Percentiles rank a stretch among this genome's conserved stretches.
phyloP scores from a whole-genome alignment of 1,284 basidiomycete genomes.

The Ganoderma resinaceum region DNA sequence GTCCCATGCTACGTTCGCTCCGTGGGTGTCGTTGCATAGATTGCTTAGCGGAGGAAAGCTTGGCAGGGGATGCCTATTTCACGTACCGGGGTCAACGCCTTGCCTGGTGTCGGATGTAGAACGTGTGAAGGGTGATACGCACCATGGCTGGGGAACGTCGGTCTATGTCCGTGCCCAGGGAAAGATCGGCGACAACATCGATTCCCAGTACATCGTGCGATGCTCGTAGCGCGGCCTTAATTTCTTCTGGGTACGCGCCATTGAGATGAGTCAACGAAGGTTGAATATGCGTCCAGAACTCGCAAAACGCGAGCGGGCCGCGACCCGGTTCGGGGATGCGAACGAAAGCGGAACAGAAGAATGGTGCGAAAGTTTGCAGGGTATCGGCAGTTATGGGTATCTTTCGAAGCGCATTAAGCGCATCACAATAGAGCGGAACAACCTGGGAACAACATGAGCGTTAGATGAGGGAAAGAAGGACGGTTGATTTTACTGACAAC shows the following conservation, averaged over 20 bases:
- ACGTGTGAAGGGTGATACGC: slow-evolving; percentile 1
- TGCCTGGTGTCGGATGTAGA: no score
- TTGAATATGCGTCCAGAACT: slow-evolving; percentile 29
- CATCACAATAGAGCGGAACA: slow-evolving; percentile 51
- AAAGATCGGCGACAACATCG: slow-evolving; percentile 18
- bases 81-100: neutral
- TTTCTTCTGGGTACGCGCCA: slow-evolving; percentile 26
- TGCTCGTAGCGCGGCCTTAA: slow-evolving; percentile 30
- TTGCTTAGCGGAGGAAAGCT: neutral
- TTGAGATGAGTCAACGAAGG: slow-evolving; percentile 18
- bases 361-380: slow-evolving; percentile 47
- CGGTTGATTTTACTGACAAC: slow-evolving; percentile 46
- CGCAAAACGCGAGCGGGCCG: slow-evolving; percentile 54
- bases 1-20: neutral
- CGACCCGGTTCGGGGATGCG: slow-evolving; percentile 52
- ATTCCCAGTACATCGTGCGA: slow-evolving; percentile 28
- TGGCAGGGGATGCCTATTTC: slow-evolving; percentile 12
- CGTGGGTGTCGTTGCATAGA: neutral
- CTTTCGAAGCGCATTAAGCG: slow-evolving; percentile 46
- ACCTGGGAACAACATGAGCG: slow-evolving; percentile 43
- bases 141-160: slow-evolving; percentile 15
- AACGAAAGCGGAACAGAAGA: slow-evolving; percentile 56
- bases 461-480: neutral
- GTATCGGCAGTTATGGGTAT: slow-evolving; percentile 47
- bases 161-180: slow-evolving; percentile 22